Evolutionary conservation across 371 early-diverging fungal species (phyloP), one percentile per base, ranked within the genome.

Genomic region (Sporodiniella umbellata): DNA sequence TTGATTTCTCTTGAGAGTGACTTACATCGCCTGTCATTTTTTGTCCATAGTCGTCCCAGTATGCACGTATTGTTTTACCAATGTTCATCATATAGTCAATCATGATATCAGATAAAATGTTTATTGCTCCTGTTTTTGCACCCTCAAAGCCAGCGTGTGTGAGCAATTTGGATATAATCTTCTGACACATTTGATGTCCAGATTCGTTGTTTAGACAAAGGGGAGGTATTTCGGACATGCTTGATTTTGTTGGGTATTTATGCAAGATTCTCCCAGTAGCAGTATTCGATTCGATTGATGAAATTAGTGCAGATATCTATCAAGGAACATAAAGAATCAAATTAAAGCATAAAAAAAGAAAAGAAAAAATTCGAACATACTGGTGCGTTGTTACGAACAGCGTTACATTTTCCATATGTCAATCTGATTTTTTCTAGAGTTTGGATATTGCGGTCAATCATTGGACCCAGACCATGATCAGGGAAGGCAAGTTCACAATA

Each of bases 121-220:
- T 68, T 51, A 94, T 54, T 17, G 94, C 90, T 17, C 60, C 65
- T 53, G 58, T 44, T 58, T 84, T 59, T 60, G 82, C 64, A 60
- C 83, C 85, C 65, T 96, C 95, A 73, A 95, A 96, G 11, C 97
- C 97, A 23, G 88, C 79, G 62, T 96, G 94, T 35, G 85, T 77
- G 28, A 94, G 73, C 28, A 94, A 54, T 53, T 85, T 80, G 1
- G 86, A 69, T 5, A 78, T 63, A 4, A 81, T 76, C 18, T 90
- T 85, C 43, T 80, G 72, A 42, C 86, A 50, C 39, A 92, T 68
- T 15, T 72, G 75, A 30, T 78, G 70, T 3, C 89, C 88, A 1
- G 89, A 61, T 8, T 65, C 60, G 2, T 56, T 51, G 55, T 85
- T 79, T 48, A 96, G 44, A 3, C 69, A 60, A 23, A 91, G 53